Evolutionary conservation across 192 early-diverging fungal genomes (phyloP).

Genomic region (Coemansia sp.): DNA sequence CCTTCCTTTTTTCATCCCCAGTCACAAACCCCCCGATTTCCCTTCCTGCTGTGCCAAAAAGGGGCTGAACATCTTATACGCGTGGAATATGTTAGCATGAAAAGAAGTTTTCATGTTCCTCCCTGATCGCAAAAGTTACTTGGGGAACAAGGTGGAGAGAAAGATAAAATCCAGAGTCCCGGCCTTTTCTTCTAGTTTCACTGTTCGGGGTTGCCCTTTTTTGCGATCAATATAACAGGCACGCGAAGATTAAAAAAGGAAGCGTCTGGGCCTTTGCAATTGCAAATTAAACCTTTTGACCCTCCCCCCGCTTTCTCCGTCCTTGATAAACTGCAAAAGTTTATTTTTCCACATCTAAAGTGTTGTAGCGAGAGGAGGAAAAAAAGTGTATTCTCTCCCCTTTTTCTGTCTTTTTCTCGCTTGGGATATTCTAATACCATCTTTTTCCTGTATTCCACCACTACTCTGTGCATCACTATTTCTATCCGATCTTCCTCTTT

Average conservation of each 20-base stretch:
- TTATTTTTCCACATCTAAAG: slow-evolving; percentile 34
- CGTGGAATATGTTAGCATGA: not conserved
- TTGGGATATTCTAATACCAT: not conserved
- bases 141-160: too few species aligned
- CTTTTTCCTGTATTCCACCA: not conserved
- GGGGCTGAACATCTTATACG: too few species aligned
- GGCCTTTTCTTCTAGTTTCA: not conserved
- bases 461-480: not conserved
- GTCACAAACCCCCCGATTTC: not conserved
- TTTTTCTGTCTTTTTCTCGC: not conserved
- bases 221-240: not conserved
- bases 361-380: not conserved
- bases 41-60: not conserved
- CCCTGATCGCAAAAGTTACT: too few species aligned
- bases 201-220: not conserved
- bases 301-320: not conserved
- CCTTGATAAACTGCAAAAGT: not conserved
- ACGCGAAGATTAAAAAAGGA: slow-evolving; percentile 7
- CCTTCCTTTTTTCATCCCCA: not conserved
- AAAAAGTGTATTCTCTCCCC: not conserved
- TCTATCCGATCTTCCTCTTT: not conserved
- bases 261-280: slow-evolving; percentile 14
- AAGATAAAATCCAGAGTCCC: not conserved
- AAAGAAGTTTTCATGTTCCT: not conserved
- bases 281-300: slow-evolving; percentile 7